Conservation (phyloP, 176 grass and related monocot species). For the Guadua angustifolia region DNA sequence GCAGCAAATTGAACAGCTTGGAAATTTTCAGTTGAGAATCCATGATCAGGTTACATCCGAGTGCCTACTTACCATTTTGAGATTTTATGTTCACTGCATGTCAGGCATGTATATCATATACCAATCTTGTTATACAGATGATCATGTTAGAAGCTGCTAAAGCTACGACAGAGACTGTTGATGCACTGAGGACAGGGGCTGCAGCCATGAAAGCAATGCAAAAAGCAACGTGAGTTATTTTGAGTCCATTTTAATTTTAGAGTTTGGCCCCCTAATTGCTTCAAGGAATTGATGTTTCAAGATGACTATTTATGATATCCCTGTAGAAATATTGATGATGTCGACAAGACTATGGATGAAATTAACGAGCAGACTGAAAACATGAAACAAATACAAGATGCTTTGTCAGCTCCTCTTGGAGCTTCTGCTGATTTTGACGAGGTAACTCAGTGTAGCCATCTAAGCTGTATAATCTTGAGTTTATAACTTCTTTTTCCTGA, state of each 20-base stretch:
- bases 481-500: background rate
- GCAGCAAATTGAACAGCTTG: conserved; percentile 76
- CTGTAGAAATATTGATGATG: conserved; percentile 82
- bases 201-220: conserved; percentile 88
- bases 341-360: conserved; percentile 90
- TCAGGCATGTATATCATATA: background rate
- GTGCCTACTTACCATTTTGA: background rate
- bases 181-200: conserved; percentile 82
- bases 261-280: background rate
- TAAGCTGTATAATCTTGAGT: background rate
- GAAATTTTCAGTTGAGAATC: conserved; percentile 85
- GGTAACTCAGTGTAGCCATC: conserved; percentile 38
- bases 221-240: conserved; percentile 68
- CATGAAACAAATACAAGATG: conserved; percentile 96
- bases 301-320: conserved; percentile 11
- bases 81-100: background rate
- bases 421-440: conserved; percentile 80
- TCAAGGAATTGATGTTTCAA: background rate
- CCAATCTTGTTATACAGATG: conserved; percentile 51
- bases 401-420: conserved; percentile 78
- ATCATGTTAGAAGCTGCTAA: conserved; percentile 82
- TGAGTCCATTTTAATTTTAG: background rate
- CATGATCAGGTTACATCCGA: conserved; percentile 68
- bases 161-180: conserved; percentile 83
- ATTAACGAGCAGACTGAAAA: conserved; percentile 90